Conservation (phyloP, 2,329 filamentous ascomycete genomes). For the Stylonectria norvegica region DNA sequence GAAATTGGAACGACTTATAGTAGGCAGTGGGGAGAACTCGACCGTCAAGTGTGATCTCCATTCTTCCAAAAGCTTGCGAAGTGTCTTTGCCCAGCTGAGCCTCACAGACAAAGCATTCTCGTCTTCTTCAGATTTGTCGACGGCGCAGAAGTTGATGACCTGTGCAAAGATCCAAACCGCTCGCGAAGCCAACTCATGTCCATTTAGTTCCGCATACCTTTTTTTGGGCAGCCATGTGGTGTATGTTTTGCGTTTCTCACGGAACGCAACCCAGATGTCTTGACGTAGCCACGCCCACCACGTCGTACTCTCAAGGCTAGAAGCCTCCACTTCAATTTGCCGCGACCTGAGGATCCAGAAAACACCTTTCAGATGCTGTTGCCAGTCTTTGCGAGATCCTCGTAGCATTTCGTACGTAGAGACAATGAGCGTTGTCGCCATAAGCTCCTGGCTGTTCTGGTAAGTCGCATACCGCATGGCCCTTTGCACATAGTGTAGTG, state of each 20-base stretch:
- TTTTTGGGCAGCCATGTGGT: conserved; percentile 57
- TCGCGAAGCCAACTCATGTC: conserved; percentile 51
- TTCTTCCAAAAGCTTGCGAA: conserved; percentile 25
- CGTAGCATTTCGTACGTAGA: conserved; percentile 67
- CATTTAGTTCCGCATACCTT: conserved; percentile 44
- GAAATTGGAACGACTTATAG: conserved; percentile 13
- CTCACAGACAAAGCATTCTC: conserved; percentile 6
- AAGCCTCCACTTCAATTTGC: conserved; percentile 56
- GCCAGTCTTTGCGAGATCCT: conserved; percentile 48
- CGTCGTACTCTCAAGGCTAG: conserved; percentile 53
- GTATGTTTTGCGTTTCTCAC: conserved; percentile 52
- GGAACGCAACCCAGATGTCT: conserved; percentile 62
- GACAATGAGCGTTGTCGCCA: conserved; percentile 57
- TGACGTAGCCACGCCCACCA: conserved; percentile 68
- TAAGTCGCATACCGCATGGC: conserved; percentile 58
- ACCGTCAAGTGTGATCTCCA: conserved; percentile 33
- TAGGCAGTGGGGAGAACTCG: conserved; percentile 40
- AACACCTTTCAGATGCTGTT: conserved; percentile 60
- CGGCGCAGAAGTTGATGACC: conserved; percentile 52
- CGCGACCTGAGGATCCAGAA: conserved; percentile 65
- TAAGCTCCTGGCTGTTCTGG: conserved; percentile 53
- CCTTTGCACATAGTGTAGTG: conserved; percentile 57
- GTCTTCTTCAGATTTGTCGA: conserved; percentile 3
- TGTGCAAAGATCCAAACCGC: conserved; percentile 54
- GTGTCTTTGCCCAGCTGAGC: conserved; percentile 11